Percentiles rank a stretch among this genome's conserved stretches.
Evolutionary conservation across 345 rosid genomes (phyloP).

Genomic region (Aquilaria yunnanensis): DNA sequence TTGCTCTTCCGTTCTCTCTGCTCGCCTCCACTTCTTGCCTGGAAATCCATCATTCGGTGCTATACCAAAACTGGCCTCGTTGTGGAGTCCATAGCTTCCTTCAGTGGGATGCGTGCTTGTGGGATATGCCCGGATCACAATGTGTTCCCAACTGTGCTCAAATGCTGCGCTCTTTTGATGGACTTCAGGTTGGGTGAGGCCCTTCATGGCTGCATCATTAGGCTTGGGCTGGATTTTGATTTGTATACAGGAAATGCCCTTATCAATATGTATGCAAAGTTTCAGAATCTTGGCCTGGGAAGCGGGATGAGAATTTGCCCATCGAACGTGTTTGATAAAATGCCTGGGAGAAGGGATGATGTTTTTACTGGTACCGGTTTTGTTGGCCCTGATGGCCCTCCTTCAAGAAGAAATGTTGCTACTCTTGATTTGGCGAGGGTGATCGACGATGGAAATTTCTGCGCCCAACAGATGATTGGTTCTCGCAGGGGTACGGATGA

Average conservation of each 20-base stretch:
- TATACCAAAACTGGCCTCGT: conserved; percentile 40
- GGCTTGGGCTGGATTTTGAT: conserved; percentile 55
- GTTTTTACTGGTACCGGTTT: not conserved
- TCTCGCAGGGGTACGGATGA: too few relatives aligned
- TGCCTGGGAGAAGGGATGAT: conserved; percentile 22
- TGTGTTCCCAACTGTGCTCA: conserved; percentile 69
- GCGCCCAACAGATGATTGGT: not conserved
- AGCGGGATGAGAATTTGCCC: conserved; percentile 1
- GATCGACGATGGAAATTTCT: not conserved
- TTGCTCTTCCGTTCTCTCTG: conserved; percentile 43
- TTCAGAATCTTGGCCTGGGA: conserved; percentile 19
- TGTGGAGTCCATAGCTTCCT: conserved; percentile 38
- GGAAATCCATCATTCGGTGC: conserved; percentile 70
- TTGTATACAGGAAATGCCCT: conserved; percentile 76
- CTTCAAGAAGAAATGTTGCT: too few relatives aligned
- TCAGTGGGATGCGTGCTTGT: conserved; percentile 48
- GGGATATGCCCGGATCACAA: conserved; percentile 55
- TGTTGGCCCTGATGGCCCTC: not conserved
- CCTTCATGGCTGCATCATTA: conserved; percentile 63
- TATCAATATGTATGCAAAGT: conserved; percentile 79
- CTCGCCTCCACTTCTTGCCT: conserved; percentile 56
- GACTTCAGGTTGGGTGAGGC: conserved; percentile 63
- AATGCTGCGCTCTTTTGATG: conserved; percentile 49
- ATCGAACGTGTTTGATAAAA: conserved; percentile 33
- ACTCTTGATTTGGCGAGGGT: too few relatives aligned